Evolutionary conservation across 2,329 filamentous ascomycete genomes (phyloP).

Genomic region (Beauveria sp.): DNA sequence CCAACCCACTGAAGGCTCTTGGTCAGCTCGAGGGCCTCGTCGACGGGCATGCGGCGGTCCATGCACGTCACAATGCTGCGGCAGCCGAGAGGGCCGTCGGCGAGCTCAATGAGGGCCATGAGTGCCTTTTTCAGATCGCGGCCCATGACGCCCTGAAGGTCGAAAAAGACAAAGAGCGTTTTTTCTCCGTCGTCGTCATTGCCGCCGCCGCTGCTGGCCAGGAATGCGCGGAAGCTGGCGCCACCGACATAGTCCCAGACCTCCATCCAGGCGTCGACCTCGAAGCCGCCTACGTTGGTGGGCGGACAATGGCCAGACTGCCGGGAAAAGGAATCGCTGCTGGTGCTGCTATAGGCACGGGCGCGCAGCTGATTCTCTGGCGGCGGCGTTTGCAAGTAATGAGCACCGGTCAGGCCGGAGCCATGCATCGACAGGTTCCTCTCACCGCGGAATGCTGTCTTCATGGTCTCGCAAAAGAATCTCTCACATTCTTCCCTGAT

Average conservation of each 20-base stretch:
- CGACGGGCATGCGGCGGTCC: constrained; percentile 58
- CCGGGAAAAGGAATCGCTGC: constrained; percentile 12
- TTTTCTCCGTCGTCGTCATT: constrained; percentile 59
- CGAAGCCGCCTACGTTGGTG: constrained; percentile 24
- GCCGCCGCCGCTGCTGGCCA: constrained; percentile 42
- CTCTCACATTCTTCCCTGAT: constrained; percentile 99
- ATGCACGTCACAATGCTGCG: constrained; percentile 73
- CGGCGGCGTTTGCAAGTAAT: constrained; percentile 45
- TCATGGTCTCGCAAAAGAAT: constrained; percentile 97
- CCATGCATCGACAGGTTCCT: constrained; percentile 66
- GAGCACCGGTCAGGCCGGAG: constrained; percentile 79
- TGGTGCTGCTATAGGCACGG: constrained; percentile 19
- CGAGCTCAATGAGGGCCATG: constrained; percentile 85
- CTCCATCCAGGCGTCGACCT: constrained; percentile 61
- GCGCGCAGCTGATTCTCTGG: constrained; percentile 38
- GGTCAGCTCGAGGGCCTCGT: constrained; percentile 59
- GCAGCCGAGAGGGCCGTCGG: constrained; percentile 68
- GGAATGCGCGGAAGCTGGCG: constrained; percentile 78
- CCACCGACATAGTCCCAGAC: constrained; percentile 82
- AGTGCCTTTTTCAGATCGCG: constrained; percentile 85
- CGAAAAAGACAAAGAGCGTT: constrained; percentile 84
- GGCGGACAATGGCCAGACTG: background rate
- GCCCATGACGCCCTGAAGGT: constrained; percentile 57
- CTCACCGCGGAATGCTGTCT: constrained; percentile 93
- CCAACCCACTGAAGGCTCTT: constrained; percentile 91